Evolutionary conservation across 768 basidiomycete genomes (phyloP).

Genomic region (Brasilioporus rufonigricans): DNA sequence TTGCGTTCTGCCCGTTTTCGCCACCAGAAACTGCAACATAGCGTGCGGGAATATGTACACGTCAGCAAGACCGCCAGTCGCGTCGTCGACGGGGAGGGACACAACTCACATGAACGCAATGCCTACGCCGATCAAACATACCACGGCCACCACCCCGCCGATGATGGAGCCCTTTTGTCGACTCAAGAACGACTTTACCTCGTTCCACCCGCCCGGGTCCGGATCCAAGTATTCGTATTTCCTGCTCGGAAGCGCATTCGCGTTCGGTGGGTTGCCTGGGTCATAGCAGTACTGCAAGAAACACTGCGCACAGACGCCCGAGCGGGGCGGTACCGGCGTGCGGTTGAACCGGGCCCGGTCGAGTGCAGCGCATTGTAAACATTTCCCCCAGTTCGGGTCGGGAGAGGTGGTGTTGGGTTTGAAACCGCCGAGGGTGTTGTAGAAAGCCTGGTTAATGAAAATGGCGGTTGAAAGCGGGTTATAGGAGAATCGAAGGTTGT

Average conservation of each 20-base stretch:
- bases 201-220: slow-evolving; percentile 47
- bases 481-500: slow-evolving; percentile 62
- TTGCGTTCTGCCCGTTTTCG: slow-evolving; percentile 21
- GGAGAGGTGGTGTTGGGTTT: slow-evolving; percentile 53
- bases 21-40: slow-evolving; percentile 28
- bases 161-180: slow-evolving; percentile 47
- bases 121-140: slow-evolving; percentile 38
- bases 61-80: not conserved
- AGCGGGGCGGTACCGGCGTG: slow-evolving; percentile 36
- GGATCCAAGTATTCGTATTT: slow-evolving; percentile 51
- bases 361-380: slow-evolving; percentile 62
- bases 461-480: slow-evolving; percentile 48
- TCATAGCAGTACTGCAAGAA: slow-evolving; percentile 58
- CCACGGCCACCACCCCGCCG: slow-evolving; percentile 44
- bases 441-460: slow-evolving; percentile 61
- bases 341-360: slow-evolving; percentile 50
- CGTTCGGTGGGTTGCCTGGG: slow-evolving; percentile 59
- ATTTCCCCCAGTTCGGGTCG: slow-evolving; percentile 53
- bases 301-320: slow-evolving; percentile 55
- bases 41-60: too few species aligned
- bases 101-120: slow-evolving; percentile 36
- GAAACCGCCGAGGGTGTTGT: slow-evolving; percentile 58
- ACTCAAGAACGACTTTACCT: slow-evolving; percentile 43
- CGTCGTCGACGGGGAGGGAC: not conserved
- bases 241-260: slow-evolving; percentile 37